These are phyloP conservation scores for Maudiozyma barnettii DNA, from an alignment of 805 yeast species.

Conservation along the genomic window DNA sequence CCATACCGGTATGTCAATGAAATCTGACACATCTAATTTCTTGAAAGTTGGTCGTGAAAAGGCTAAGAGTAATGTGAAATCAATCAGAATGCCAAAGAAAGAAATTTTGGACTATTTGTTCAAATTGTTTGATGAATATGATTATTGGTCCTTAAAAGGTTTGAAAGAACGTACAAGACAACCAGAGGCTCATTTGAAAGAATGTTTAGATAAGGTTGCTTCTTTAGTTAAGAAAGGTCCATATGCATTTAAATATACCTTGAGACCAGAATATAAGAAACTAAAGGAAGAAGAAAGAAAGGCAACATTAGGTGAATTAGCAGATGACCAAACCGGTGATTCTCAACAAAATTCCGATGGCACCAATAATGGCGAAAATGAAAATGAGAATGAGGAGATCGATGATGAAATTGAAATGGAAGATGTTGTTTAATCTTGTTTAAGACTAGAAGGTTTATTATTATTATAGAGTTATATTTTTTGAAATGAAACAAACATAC, in stretches of 20 bases:
- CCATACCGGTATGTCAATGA: slow-evolving; percentile 76
- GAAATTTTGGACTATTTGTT: slow-evolving; percentile 83
- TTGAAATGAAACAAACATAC: not conserved
- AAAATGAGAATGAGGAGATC: slow-evolving; percentile 42
- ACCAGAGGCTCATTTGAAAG: slow-evolving; percentile 89
- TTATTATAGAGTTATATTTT: not conserved
- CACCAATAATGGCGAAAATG: slow-evolving; percentile 5
- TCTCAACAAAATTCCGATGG: not conserved
- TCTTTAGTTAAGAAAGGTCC: slow-evolving; percentile 89
- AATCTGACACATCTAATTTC: slow-evolving; percentile 62
- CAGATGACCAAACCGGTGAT: slow-evolving; percentile 16
- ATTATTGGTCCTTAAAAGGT: slow-evolving; percentile 94
- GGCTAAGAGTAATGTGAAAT: slow-evolving; percentile 44
- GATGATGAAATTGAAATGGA: slow-evolving; percentile 70
- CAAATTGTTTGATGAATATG: slow-evolving; percentile 85
- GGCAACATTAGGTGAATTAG: slow-evolving; percentile 48
- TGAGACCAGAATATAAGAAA: slow-evolving; percentile 82
- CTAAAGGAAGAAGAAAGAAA: slow-evolving; percentile 69
- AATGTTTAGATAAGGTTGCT: slow-evolving; percentile 84
- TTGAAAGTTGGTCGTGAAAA: slow-evolving; percentile 44
- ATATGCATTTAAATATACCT: slow-evolving; percentile 81
- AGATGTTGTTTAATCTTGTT: slow-evolving; percentile 43
- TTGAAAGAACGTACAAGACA: slow-evolving; percentile 88
- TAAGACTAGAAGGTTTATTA: not conserved
- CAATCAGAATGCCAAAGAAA: slow-evolving; percentile 88